Base-by-base conservation (phyloP, 495 filamentous ascomycete genomes). In the Podospora didyma region DNA sequence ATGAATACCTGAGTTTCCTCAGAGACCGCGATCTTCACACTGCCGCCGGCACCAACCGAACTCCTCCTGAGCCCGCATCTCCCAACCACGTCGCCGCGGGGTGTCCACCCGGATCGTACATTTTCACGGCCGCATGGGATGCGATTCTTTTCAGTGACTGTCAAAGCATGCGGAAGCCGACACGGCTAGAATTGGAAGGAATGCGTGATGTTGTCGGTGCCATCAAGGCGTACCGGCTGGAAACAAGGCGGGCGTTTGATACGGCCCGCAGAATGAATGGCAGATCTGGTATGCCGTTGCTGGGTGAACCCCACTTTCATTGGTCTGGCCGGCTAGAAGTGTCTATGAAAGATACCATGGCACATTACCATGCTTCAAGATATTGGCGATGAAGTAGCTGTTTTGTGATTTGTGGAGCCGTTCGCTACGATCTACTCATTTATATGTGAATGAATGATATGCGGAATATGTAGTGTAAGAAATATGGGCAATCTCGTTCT, bases 41-140 rank as follows among this genome's bases (percentile, higher is more conserved):
- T 1, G 35, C 45, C 3, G 49, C 77, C 3, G 61, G 62, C n/a
- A 22, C 54, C 26, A 47, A 63, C 28, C 26, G 9, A 4, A 3
- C 26, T 3, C 26, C 26, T 3, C 47, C 69, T 14, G 63, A 62
- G 7, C 75, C 75, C 3, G 74, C 70, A 7, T 67, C 67, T 11
- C 74, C 75, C 2, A 63, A 57, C 46, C 74, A 79, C 34, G 62
- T 75, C 11, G 63, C 60, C 0, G 71, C 75, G 0, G 76, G 76
- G 7, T 73, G 73, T 46, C 76, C 76, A 19, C 35, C 61, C 7
- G 54, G 70, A 1, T 49, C 53, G 12, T 68, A 60, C 34, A 56
- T 79, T 21, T 79, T 72, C 53, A 49, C 63, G 22, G 69, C 58
- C 0, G 75, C 74, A 11, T 79, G 76, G 76, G 64, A 71, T 21